phyloP scores from a whole-genome alignment of 371 early-diverging fungal genomes.

The Haplosporangium sp. region DNA sequence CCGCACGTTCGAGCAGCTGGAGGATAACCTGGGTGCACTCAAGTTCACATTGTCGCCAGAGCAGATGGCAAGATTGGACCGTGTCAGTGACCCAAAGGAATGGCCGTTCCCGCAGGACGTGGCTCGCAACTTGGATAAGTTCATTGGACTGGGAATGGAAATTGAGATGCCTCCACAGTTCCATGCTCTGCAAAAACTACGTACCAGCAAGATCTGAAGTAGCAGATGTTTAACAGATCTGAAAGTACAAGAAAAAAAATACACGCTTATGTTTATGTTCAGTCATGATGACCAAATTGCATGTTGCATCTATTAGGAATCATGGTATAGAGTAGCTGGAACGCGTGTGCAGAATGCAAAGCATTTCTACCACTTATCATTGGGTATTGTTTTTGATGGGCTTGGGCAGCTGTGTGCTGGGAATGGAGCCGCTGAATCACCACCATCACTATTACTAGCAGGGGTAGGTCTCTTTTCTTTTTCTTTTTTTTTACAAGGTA shows the following conservation, averaged over 20 bases:
- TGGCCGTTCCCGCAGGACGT: constrained; percentile 52
- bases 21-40: constrained; percentile 56
- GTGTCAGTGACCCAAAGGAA: constrained; percentile 40
- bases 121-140: constrained; percentile 17
- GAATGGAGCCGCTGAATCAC: too few species aligned
- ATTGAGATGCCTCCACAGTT: constrained; percentile 43
- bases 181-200: constrained; percentile 26
- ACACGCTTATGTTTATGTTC: neutral
- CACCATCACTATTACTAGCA: neutral
- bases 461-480: neutral
- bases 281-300: too few species aligned
- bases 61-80: constrained; percentile 57
- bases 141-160: constrained; percentile 24
- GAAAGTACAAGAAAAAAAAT: neutral
- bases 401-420: too few species aligned
- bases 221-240: neutral
- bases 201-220: constrained; percentile 28
- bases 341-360: neutral
- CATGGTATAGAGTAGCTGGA: neutral
- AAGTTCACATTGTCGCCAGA: constrained; percentile 51
- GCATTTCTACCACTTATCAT: too few species aligned
- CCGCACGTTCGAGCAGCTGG: constrained; percentile 52
- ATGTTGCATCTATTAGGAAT: neutral
- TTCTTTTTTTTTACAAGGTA: too few species aligned
- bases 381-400: too few species aligned